Base-by-base conservation (phyloP, 2,329 filamentous ascomycete genomes). In the Beauveria sp. region DNA sequence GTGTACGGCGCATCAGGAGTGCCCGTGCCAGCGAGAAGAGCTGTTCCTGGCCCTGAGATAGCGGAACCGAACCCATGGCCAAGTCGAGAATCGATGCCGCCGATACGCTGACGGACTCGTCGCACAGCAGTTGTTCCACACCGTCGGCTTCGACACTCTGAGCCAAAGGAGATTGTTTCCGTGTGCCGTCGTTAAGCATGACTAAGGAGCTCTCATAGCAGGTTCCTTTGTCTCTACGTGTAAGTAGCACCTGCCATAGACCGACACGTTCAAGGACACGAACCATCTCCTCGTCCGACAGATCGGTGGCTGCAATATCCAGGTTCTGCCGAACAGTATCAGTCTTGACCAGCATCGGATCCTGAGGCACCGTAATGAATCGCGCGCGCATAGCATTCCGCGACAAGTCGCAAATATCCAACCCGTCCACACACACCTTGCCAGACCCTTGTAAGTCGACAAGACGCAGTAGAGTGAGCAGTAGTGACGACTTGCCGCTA, bases 401-500 rank as follows among this genome's bases (percentile, higher is more conserved):
- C 5, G 74, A 72, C 4, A 80, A 65, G 14, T 67, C 70, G 18
- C 70, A 66, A n/a, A 80, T 69, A 52, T 79, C 74, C 8, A 79
- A 54, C 3, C 70, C 72, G 63, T 81, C 79, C 43, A 81, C 71
- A 1, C 60, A 66, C 38, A 81, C 76, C 20, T 63, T 70, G 22
- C 79, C 78, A 2, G 67, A 61, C 5, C 69, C 71, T 20, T 62
- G 40, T n/a, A 73, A 67, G 24, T 79, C 76, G 16, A 80, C 65
- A 63, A 81, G 74, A 20, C 78, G 75, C 57, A 81, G 74, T 6
- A 81, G 67, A 5, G 74, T 72, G 26, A 76, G 68, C 1, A 78
- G 67, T 7, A 81, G 70, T 1, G 76, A 78, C 14, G 77, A 79
- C 67, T 83, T 83, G n/a, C 80, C 80, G 0, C 79, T 78, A 2